Percentiles rank a stretch among this genome's conserved stretches.
phyloP scores from a whole-genome alignment of 805 yeast genomes.

The Spathaspora boniae region DNA sequence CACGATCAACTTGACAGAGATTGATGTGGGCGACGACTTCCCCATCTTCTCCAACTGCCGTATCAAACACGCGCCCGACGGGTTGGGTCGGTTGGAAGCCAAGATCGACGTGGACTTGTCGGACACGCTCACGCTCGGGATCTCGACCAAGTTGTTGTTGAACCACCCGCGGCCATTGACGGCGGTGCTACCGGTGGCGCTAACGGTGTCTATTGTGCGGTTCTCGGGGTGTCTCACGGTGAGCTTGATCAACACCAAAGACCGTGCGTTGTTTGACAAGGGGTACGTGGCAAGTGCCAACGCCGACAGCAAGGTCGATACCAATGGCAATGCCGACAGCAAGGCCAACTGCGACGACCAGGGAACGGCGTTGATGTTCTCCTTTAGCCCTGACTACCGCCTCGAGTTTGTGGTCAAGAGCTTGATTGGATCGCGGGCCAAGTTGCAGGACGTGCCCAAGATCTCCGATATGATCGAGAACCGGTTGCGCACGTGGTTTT shows the following conservation, averaged over 20 bases:
- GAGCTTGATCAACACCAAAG: slow-evolving; percentile 52
- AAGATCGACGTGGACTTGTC: slow-evolving; percentile 87
- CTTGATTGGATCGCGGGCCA: slow-evolving; percentile 87
- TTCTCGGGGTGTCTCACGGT: slow-evolving; percentile 89
- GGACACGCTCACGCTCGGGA: slow-evolving; percentile 81
- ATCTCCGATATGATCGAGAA: slow-evolving; percentile 80
- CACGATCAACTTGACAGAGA: slow-evolving; percentile 73
- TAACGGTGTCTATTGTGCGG: slow-evolving; percentile 83
- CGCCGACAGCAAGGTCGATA: background rate
- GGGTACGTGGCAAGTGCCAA: slow-evolving; percentile 3
- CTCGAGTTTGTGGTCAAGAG: slow-evolving; percentile 87
- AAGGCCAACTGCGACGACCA: slow-evolving; percentile 13
- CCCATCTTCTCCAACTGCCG: slow-evolving; percentile 95
- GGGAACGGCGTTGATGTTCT: slow-evolving; percentile 78
- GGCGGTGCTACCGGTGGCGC: slow-evolving; percentile 81
- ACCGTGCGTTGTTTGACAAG: slow-evolving; percentile 24
- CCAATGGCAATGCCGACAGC: slow-evolving; percentile 6
- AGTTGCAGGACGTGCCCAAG: slow-evolving; percentile 90
- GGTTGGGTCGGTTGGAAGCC: slow-evolving; percentile 60
- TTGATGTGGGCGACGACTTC: slow-evolving; percentile 91
- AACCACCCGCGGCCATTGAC: slow-evolving; percentile 82
- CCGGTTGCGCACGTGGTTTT: slow-evolving; percentile 81
- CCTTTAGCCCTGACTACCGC: slow-evolving; percentile 87
- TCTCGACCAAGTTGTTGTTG: slow-evolving; percentile 72
- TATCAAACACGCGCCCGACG: slow-evolving; percentile 57